Evolutionary conservation across 202 grass and related monocot species (phyloP), one percentile per base, ranked within the genome.

Genomic region (Schoenoplectus tabernaemontani): DNA sequence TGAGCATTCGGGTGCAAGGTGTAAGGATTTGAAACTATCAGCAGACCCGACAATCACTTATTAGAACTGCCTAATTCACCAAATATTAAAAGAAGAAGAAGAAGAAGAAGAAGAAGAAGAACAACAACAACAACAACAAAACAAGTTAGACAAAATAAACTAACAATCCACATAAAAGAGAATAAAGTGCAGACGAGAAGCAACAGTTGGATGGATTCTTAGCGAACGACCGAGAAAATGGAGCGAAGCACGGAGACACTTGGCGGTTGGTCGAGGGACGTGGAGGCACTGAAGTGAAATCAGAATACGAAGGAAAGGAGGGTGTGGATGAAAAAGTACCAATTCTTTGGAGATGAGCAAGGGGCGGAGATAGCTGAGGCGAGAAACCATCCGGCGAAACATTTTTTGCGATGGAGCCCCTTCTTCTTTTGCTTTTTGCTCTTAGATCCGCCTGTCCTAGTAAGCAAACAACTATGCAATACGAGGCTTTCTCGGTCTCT

Each of bases 1-100:
- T 90, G 83, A 33, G 84, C 85, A 81, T 88, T 90, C 74, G 84
- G 63, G 32, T 85, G 78, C 83, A n/a, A n/a, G n/a, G n/a, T n/a
- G n/a, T n/a, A 87, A 81, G 56, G 16, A 59, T 34, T 58, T 48
- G 78, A 90, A 93, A 61, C 84, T 83, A 24, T 90, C 86, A 58
- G 88, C 83, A 4, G 88, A 93, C 3, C 75, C 88, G 5, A 90
- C 59, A 5, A 90, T 72, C 53, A 87, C 84, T 81, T 88, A 30
- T 47, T 78, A 8, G 86, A 86, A 24, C 20, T 83, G 37, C 82
- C 88, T 93, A 85, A 33, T 50, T 6, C 5, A 16, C 23, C 41
- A 6, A 39, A 26, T n/a, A n/a, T n/a, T n/a, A 60, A 16, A 3
- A 4, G 3, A 53, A 17, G 4, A n/a, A n/a, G n/a, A 5, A n/a